Evolutionary conservation across 441 rosid species (phyloP).

Genomic region (Adansonia gregorii): DNA sequence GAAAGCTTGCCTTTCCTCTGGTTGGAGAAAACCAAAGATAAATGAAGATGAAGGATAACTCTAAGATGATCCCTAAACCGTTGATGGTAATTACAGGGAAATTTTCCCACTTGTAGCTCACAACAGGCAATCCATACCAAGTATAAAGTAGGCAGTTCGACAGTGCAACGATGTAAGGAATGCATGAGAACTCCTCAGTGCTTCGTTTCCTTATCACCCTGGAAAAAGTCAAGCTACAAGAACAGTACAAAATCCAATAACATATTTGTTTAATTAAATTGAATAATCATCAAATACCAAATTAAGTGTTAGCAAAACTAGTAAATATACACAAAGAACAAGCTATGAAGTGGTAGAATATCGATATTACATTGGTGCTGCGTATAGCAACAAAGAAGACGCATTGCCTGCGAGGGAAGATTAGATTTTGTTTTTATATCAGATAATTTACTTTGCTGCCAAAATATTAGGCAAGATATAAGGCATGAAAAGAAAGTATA

Average conservation of each 20-base stretch:
- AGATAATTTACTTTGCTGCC: neutral
- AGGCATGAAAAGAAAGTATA: neutral
- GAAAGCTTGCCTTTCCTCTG: constrained; percentile 38
- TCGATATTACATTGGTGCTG: constrained; percentile 69
- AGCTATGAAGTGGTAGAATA: neutral
- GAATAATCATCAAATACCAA: neutral
- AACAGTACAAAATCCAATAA: neutral
- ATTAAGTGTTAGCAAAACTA: neutral
- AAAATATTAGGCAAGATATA: neutral
- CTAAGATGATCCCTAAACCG: constrained; percentile 72
- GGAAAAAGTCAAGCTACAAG: constrained; percentile 64
- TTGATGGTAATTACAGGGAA: constrained; percentile 70
- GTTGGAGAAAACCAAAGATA: constrained; percentile 56
- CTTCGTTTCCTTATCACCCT: constrained; percentile 71
- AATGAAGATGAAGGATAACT: constrained; percentile 65
- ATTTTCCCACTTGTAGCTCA: constrained; percentile 82
- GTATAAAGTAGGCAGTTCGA: constrained; percentile 71
- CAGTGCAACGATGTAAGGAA: constrained; percentile 70
- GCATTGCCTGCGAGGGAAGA: constrained; percentile 69
- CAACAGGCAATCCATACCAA: constrained; percentile 85
- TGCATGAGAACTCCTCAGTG: constrained; percentile 73
- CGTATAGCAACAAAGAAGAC: constrained; percentile 64
- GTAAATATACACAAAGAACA: neutral
- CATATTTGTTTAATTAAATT: neutral
- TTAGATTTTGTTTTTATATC: neutral